phyloP scores from a whole-genome alignment of 2,329 filamentous ascomycete species.

The Fusarium albidum region DNA sequence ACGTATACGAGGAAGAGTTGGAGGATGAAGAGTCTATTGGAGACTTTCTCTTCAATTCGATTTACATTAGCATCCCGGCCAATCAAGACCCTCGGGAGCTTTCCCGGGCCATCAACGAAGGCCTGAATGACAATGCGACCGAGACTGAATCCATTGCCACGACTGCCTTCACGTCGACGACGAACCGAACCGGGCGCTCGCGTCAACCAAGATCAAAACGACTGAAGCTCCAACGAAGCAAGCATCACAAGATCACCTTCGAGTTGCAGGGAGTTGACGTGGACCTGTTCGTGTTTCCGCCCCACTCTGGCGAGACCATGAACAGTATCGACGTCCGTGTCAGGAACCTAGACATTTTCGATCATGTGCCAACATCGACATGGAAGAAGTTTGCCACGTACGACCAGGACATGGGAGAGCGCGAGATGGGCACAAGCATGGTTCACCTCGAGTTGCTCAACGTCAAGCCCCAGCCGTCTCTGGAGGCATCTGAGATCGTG shows the following conservation, averaged over 20 bases:
- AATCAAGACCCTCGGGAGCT: conserved; percentile 87
- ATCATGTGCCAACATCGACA: conserved; percentile 92
- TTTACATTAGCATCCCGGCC: conserved; percentile 92
- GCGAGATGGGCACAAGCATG: conserved; percentile 89
- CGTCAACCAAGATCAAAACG: conserved; percentile 61
- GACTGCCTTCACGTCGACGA: conserved; percentile 70
- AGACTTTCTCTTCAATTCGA: conserved; percentile 97
- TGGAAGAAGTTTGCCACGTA: conserved; percentile 99
- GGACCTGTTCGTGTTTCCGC: conserved; percentile 83
- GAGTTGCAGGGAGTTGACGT: conserved; percentile 86
- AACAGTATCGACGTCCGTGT: conserved; percentile 88
- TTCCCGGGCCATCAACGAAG: conserved; percentile 83
- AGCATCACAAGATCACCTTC: conserved; percentile 93
- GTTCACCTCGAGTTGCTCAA: conserved; percentile 87
- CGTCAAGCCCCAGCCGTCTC: conserved; percentile 82
- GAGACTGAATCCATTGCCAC: conserved; percentile 91
- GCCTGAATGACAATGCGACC: conserved; percentile 84
- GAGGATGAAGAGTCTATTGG: conserved; percentile 89
- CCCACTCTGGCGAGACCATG: conserved; percentile 79
- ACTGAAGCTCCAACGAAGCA: conserved; percentile 83
- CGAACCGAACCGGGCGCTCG: conserved; percentile 57
- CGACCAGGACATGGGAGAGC: conserved; percentile 84
- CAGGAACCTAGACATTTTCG: conserved; percentile 86
- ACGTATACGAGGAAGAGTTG: conserved; percentile 71
- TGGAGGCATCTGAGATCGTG: conserved; percentile 90